Conservation (phyloP, 257 asterid species). For the Anisodus tanguticus region DNA sequence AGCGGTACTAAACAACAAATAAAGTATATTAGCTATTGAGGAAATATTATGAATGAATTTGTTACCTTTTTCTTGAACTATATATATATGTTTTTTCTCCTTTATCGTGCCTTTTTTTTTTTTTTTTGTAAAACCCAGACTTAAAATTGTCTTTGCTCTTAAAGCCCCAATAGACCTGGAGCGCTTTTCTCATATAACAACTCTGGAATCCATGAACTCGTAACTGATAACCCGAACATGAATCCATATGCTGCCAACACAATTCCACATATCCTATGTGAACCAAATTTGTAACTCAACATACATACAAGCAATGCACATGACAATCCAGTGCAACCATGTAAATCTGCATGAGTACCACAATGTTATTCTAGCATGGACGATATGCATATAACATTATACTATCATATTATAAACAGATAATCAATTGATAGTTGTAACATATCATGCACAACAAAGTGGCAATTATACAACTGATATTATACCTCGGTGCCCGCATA, state of each 20-base stretch:
- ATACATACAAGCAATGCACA: background rate
- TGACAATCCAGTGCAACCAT: background rate
- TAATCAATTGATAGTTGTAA: background rate
- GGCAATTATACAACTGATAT: background rate
- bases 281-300: background rate
- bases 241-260: background rate
- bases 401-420: background rate
- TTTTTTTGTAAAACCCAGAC: background rate
- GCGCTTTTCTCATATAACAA: background rate
- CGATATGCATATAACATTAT: background rate
- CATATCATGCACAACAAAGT: slow-evolving; percentile 1
- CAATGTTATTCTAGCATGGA: background rate
- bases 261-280: background rate
- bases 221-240: background rate
- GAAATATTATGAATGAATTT: background rate
- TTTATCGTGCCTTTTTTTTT: background rate
- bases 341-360: slow-evolving; percentile 1
- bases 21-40: background rate
- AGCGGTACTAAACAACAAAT: background rate
- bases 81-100: background rate
- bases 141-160: background rate
- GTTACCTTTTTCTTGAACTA: background rate
- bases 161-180: background rate
- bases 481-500: background rate
- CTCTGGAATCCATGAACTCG: background rate